Conservation (phyloP, 176 grass and related monocot genomes). For the Oryza brachyantha region DNA sequence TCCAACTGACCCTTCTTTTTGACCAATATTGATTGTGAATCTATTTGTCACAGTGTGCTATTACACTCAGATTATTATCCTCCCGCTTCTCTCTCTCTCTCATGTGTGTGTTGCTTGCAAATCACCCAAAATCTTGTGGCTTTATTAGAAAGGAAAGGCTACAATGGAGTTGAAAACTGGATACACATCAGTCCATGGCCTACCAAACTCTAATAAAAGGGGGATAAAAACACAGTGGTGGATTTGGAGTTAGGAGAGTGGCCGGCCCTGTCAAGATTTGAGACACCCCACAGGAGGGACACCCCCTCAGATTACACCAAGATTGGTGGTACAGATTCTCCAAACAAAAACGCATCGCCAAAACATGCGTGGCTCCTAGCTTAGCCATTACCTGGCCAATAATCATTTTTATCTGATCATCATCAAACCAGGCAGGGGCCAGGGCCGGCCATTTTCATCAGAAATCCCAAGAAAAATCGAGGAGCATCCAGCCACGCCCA, state of each 20-base stretch:
- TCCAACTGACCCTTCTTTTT: slow-evolving; percentile 47
- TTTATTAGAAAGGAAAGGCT: slow-evolving; percentile 40
- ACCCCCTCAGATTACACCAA: slow-evolving; percentile 19
- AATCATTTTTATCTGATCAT: not conserved
- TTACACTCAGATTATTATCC: not conserved
- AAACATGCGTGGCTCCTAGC: not conserved
- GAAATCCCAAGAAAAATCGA: not conserved
- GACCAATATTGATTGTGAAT: slow-evolving; percentile 19
- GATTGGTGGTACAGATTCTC: slow-evolving; percentile 33
- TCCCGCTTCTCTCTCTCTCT: not conserved
- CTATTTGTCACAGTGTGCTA: not conserved
- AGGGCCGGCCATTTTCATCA: not conserved
- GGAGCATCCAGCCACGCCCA: not conserved
- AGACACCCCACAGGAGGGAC: slow-evolving; percentile 10
- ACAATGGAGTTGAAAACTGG: slow-evolving; percentile 32
- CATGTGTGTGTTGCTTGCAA: slow-evolving; percentile 46
- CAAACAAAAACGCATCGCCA: slow-evolving; percentile 24
- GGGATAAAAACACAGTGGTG: not conserved
- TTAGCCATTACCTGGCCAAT: slow-evolving; percentile 2
- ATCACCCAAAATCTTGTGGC: slow-evolving; percentile 40
- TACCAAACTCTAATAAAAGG: slow-evolving; percentile 36
- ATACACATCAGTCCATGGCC: slow-evolving; percentile 33
- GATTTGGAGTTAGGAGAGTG: slow-evolving; percentile 19
- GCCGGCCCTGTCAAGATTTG: slow-evolving; percentile 30
- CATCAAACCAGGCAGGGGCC: not conserved